phyloP scores from a whole-genome alignment of 768 basidiomycete species.

The Tulasnella sp. region DNA sequence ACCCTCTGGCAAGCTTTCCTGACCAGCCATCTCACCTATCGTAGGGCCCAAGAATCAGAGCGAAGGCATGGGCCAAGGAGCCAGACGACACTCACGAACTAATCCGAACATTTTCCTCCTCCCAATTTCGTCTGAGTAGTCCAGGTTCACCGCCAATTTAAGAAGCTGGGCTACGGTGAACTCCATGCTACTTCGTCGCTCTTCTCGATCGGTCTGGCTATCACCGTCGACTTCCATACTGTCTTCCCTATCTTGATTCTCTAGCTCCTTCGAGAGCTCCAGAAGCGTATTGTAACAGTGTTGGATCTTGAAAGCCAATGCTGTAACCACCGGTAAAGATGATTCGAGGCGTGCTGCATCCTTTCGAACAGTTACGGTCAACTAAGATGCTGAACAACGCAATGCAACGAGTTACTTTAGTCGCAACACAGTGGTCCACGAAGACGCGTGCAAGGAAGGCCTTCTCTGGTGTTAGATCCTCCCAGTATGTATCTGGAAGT shows the following conservation, averaged over 20 bases:
- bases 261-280: slow-evolving; percentile 29
- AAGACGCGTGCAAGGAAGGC: slow-evolving; percentile 77
- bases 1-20: slow-evolving; percentile 53
- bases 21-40: slow-evolving; percentile 69
- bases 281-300: slow-evolving; percentile 53
- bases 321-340: slow-evolving; percentile 72
- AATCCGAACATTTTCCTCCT: slow-evolving; percentile 77
- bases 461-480: slow-evolving; percentile 52
- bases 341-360: slow-evolving; percentile 54
- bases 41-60: neutral
- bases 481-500: slow-evolving; percentile 52
- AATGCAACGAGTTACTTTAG: slow-evolving; percentile 24
- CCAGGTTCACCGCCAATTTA: slow-evolving; percentile 62
- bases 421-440: slow-evolving; percentile 56
- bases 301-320: slow-evolving; percentile 66
- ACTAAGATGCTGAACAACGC: neutral
- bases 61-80: neutral
- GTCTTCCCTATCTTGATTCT: slow-evolving; percentile 20
- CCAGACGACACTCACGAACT: slow-evolving; percentile 45
- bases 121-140: slow-evolving; percentile 89
- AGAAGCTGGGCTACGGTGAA: slow-evolving; percentile 76
- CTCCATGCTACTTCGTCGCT: slow-evolving; percentile 30
- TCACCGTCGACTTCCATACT: slow-evolving; percentile 30
- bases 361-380: slow-evolving; percentile 20
- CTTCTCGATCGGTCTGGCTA: slow-evolving; percentile 35